These are phyloP conservation scores for Madurella fahalii DNA, from an alignment of 2,329 filamentous ascomycete genomes.

Conservation along the genomic window DNA sequence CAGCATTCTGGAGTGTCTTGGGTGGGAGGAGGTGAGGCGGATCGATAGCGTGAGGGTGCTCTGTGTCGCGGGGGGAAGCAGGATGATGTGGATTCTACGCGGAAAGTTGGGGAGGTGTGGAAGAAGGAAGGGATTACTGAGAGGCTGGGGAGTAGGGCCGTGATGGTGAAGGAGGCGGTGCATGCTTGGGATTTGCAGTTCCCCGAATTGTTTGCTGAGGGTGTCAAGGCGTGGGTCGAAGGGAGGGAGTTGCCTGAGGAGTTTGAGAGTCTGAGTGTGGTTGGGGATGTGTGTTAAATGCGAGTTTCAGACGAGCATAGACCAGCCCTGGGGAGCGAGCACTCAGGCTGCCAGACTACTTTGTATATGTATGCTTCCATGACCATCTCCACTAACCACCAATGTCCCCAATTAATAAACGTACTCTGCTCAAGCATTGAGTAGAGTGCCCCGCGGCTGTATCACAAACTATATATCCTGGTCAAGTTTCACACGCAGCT, in stretches of 20 bases:
- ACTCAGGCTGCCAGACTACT: no score
- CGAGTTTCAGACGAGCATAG: no score
- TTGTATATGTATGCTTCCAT: no score
- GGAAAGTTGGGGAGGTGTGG: constrained; percentile 28
- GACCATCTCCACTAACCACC: no score
- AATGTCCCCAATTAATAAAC: no score
- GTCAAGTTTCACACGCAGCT: no score
- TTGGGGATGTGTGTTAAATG: no score
- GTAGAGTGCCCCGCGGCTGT: no score
- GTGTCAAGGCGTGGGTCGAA: constrained; percentile 34
- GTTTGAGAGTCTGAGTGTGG: constrained; percentile 9
- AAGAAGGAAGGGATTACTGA: neutral
- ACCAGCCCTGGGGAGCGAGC: no score
- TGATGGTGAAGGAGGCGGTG: constrained; percentile 34
- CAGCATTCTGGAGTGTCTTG: neutral
- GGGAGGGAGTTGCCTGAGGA: constrained; percentile 16
- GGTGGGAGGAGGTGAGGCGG: constrained; percentile 26
- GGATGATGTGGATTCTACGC: constrained; percentile 32
- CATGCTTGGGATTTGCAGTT: constrained; percentile 41
- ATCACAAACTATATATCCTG: no score
- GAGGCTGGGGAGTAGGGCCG: constrained; percentile 17
- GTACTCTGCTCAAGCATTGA: no score
- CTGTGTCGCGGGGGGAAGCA: constrained; percentile 31
- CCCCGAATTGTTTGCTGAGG: constrained; percentile 36
- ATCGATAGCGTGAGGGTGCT: constrained; percentile 27